Base-by-base conservation (phyloP, 768 basidiomycete species). In the Hirschioporus abietinus region DNA sequence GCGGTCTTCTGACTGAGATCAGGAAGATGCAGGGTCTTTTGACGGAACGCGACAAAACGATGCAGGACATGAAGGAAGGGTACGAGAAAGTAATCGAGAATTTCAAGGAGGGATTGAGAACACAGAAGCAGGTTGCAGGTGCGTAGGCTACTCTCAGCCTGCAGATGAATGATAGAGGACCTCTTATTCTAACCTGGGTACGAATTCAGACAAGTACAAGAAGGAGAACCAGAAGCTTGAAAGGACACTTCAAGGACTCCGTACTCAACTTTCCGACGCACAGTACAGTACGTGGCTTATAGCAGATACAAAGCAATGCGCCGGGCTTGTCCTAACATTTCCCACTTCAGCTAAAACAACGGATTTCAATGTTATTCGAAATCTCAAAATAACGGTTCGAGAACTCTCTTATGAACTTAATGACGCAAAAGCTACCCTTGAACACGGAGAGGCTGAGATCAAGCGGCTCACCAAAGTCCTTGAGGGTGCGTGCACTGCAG, bases 171-270 rank as follows among this genome's bases (percentile, higher is more conserved):
- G 8, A 30, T 8, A 8, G 30, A 2, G 30, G 65, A 25, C 24
- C 69, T 67, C 63, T 68, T 63, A 35, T 63, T 65, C 66, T 63
- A 78, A 30, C 30, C 30, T 8, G 8, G 2, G 8, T 30, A 30
- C 30, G 30, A 30, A 30, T 30, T 30, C 30, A 30, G 30, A 30
- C 30, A 30, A 30, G 30, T 30, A 30, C 30, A 30, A 30, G 30
- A 96, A 99, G 78, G 95, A 96, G 78, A 98, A 97, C 76, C 98
- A 96, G 97, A 96, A 98, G 73, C 88, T 98, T 66, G 96, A 99
- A 80, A 94, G 97, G 63, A 85, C 86, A 18, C 80, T 95, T 30
- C 42, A 52, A 52, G 42, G 20, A 52, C 42, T 52, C 20, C 42
- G 42, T 15, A 52, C 15, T 52, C 42, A 52, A 52, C 42, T 52